Evolutionary conservation across 225 moss, liverwort and hornwort genomes (phyloP).

Genomic region (Neckera pumila): DNA sequence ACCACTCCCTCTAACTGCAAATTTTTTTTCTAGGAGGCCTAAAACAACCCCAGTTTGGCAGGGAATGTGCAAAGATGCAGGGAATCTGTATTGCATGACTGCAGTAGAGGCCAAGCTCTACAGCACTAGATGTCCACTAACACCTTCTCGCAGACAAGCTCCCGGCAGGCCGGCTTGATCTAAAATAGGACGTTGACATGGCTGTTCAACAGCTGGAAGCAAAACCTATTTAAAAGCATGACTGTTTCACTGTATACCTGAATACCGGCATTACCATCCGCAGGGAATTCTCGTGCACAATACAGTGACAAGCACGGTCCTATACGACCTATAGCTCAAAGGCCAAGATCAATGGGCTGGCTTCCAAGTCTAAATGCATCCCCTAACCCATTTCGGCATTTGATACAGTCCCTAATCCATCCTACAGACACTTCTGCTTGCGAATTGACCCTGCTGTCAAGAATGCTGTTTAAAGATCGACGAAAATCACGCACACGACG

Average conservation of each 20-base stretch:
- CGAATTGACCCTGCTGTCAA: not conserved
- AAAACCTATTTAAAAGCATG: not conserved
- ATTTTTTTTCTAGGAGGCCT: not conserved
- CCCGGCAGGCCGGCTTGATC: not conserved
- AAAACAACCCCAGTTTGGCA: not conserved
- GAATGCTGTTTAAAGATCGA: not conserved
- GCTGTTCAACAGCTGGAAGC: not conserved
- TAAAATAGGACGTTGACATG: not conserved
- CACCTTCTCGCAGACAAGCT: not conserved
- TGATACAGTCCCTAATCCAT: not conserved
- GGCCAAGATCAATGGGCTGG: not conserved
- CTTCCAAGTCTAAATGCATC: not conserved
- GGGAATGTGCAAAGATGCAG: not conserved
- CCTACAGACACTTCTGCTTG: not conserved
- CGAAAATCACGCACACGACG: not conserved
- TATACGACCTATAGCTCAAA: not conserved
- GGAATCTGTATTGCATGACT: not conserved
- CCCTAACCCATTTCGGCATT: not conserved
- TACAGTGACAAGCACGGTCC: not conserved
- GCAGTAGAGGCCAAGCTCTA: not conserved
- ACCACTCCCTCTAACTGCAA: not conserved
- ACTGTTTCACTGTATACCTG: not conserved
- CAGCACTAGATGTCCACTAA: not conserved
- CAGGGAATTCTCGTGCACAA: not conserved
- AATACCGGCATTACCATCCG: not conserved